Percentiles rank a stretch among this genome's conserved stretches.
Evolutionary conservation across 2,329 filamentous ascomycete species (phyloP).

Genomic region (Sordariomycetes sp.): DNA sequence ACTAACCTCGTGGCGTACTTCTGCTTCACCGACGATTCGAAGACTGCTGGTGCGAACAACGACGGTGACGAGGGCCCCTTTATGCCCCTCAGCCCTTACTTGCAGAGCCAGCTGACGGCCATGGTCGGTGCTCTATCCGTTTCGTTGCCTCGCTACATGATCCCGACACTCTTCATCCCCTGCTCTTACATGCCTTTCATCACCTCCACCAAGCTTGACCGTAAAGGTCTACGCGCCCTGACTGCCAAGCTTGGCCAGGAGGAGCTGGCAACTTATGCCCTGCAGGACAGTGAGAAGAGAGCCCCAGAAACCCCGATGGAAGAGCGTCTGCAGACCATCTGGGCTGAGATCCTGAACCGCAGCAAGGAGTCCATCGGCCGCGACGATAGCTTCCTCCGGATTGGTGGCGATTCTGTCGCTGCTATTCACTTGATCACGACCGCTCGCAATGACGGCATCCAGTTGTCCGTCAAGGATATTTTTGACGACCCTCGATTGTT

Average conservation of each 20-base stretch:
- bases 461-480: background rate
- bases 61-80: constrained; percentile 5
- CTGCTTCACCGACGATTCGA: constrained; percentile 1
- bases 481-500: background rate
- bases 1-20: constrained; percentile 1
- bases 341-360: constrained; percentile 7
- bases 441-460: background rate
- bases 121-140: constrained; percentile 5
- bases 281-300: constrained; percentile 1
- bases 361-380: constrained; percentile 6
- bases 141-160: constrained; percentile 10
- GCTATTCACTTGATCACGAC: constrained; percentile 13
- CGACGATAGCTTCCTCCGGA: constrained; percentile 29
- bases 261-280: background rate
- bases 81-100: constrained; percentile 2
- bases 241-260: constrained; percentile 1
- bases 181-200: constrained; percentile 11
- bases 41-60: background rate
- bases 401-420: constrained; percentile 35
- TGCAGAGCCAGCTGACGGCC: constrained; percentile 8
- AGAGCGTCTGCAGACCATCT: constrained; percentile 15
- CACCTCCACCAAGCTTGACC: constrained; percentile 10
- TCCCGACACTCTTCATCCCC: constrained; percentile 10
- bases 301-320: constrained; percentile 9
- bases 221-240: constrained; percentile 2